Evolutionary conservation across 371 early-diverging fungal genomes (phyloP).

Genomic region (Mucor velutinosus): DNA sequence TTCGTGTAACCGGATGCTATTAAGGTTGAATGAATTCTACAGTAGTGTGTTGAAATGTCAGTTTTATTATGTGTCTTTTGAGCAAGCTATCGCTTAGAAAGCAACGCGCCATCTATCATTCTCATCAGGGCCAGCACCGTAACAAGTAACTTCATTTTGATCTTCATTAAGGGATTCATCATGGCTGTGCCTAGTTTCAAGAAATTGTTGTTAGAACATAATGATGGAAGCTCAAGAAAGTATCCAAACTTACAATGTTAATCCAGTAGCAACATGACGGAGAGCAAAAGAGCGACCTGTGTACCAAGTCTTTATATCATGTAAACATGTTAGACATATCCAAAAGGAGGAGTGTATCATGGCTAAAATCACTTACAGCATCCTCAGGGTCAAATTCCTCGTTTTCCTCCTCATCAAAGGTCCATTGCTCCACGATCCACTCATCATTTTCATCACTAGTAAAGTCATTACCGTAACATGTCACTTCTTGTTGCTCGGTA

Average conservation of each 20-base stretch:
- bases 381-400: slow-evolving; percentile 43
- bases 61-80: background rate
- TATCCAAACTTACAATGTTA: slow-evolving; percentile 40
- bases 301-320: slow-evolving; percentile 51
- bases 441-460: slow-evolving; percentile 61
- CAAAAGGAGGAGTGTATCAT: background rate
- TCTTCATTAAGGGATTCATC: slow-evolving; percentile 41
- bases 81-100: slow-evolving; percentile 5
- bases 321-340: background rate
- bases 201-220: background rate
- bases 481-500: slow-evolving; percentile 65
- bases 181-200: slow-evolving; percentile 43
- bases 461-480: slow-evolving; percentile 54
- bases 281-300: slow-evolving; percentile 49
- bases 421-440: slow-evolving; percentile 60
- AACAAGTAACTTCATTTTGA: slow-evolving; percentile 55
- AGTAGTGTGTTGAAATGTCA: background rate
- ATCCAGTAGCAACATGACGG: slow-evolving; percentile 54
- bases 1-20: background rate
- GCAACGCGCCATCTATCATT: slow-evolving; percentile 61
- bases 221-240: background rate
- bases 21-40: background rate
- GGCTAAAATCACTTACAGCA: slow-evolving; percentile 16
- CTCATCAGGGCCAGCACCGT: slow-evolving; percentile 53
- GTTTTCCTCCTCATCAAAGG: slow-evolving; percentile 25